Base-by-base conservation (phyloP, 73 alveolate species). In the Paramecium sonneborni region DNA sequence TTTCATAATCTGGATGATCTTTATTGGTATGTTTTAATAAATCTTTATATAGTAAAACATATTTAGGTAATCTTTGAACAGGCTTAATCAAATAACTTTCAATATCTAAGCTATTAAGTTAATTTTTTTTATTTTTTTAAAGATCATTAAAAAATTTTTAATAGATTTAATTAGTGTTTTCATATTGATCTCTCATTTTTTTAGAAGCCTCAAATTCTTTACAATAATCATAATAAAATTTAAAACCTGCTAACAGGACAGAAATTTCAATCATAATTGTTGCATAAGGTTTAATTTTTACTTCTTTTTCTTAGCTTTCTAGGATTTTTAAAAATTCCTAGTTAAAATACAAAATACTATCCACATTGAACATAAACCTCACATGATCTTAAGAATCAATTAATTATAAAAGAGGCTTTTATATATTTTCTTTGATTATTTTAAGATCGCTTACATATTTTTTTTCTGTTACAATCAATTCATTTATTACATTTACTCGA, bases 161-260 rank as follows among this genome's bases (percentile, higher is more conserved):
- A 24, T 41, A 30, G 18, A 37, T 24, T 18, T 38, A 24, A 26
- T 62, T 62, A 11, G 39, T 62, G 14, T 26, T 62, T 2, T 18
- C 56, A 41, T 79, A 79, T 1, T 79, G 37, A 2, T 79, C 76
- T 23, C 46, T 15, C 18, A 46, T 24, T 41, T 79, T 79, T 38
- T 30, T 24, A n/a, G 90, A 10, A 37, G 44, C 30, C 3, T 38
- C 24, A 46, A 20, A 79, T 1, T 44, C 72, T 43, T 79, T 79
- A 79, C 90, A 79, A 41, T 79, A 79, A 23, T 79, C 90, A 41
- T n/a, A 79, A 79, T 79, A 79, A 32, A 79, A 39, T 32, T 44
- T 79, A 79, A 79, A 79, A 9, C 72, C 69, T 6, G 69, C 57
- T 14, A 79, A 46, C 1, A 39, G 0, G 8, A 8, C 4, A 30